Evolutionary conservation across 352 stramenopile species (phyloP), one percentile per base, ranked within the genome.

Genomic region (Pythium phragmiticola): DNA sequence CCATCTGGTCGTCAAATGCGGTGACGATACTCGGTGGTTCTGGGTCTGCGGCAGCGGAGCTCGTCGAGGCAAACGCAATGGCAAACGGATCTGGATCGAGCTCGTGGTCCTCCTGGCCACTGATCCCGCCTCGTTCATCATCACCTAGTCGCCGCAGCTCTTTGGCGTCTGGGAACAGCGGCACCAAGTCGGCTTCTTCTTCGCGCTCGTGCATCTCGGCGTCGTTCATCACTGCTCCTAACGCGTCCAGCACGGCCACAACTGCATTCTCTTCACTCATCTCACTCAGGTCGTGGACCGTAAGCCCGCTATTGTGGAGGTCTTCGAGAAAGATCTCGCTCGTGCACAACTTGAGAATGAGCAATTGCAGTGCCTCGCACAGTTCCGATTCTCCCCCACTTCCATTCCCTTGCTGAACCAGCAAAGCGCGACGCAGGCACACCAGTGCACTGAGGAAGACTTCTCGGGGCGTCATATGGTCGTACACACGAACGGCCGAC

Each of bases 371-470:
- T 8, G 82, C 41, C 3, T 73, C 73, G 9, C 51, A 65, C 33
- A 66, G 23, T 19, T 70, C 57, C 3, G 64, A 70, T 19, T 64
- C 48, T 5, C 26, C 69, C 7, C 70, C 51, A 28, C 68, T 21
- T 8, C 19, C 36, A 19, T 52, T 57, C 5, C 72, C 73, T 26
- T 77, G 76, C 43, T 91, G 83, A 2, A 89, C 60, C 2, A 89
- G 51, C 19, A 94, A 37, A 3, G 83, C 82, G 2, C 80, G 80
- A 6, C 82, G 82, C 34, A 95, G 70, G 57, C 83, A 87, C 0
- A 89, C 79, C 30, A 95, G 68, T 3, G 84, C 84, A 45, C 75
- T 77, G 6, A 94, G 74, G n/a, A 94, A 90, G 4, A 95, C 80
- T 9, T 93, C 80, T 37, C 85, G 84, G 9, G 80, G 88, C 19